A percentile compares a stretch with the other conserved stretches of the same genome.
Evolutionary conservation across 2,329 filamentous ascomycete species (phyloP).

Genomic region (Zalaria obscura): DNA sequence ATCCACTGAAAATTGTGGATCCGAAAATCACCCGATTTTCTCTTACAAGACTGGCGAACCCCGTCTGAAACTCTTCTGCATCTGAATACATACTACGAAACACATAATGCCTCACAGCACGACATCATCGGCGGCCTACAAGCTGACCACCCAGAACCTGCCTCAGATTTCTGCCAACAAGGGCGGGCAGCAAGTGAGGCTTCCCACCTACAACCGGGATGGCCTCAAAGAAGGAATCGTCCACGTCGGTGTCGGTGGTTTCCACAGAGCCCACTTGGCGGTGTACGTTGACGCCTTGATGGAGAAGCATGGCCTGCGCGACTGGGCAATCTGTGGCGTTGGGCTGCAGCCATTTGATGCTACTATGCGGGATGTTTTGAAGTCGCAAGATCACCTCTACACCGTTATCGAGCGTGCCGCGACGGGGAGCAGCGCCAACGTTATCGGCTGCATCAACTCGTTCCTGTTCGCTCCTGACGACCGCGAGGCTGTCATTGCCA

Average conservation of each 20-base stretch:
- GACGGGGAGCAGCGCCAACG: constrained; percentile 32
- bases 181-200: constrained; percentile 12
- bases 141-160: constrained; percentile 26
- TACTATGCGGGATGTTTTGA: constrained; percentile 36
- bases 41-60: constrained; percentile 1
- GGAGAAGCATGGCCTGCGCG: constrained; percentile 27
- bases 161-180: constrained; percentile 18
- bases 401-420: constrained; percentile 41
- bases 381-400: constrained; percentile 37
- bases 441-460: constrained; percentile 39
- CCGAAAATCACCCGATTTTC: constrained; percentile 1
- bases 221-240: constrained; percentile 39
- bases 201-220: constrained; percentile 31
- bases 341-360: constrained; percentile 37
- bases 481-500: constrained; percentile 37
- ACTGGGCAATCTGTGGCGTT: constrained; percentile 39
- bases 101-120: constrained; percentile 10
- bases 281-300: constrained; percentile 38
- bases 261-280: constrained; percentile 40
- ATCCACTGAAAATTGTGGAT: constrained; percentile 1
- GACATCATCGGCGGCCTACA: constrained; percentile 17
- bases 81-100: constrained; percentile 12
- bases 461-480: constrained; percentile 39
- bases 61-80: background rate
- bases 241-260: constrained; percentile 40